A percentile compares a stretch with the other conserved stretches of the same genome.
These are phyloP conservation scores for Jacaranda copaia DNA, from an alignment of 257 asterid genomes.

Conservation along the genomic window DNA sequence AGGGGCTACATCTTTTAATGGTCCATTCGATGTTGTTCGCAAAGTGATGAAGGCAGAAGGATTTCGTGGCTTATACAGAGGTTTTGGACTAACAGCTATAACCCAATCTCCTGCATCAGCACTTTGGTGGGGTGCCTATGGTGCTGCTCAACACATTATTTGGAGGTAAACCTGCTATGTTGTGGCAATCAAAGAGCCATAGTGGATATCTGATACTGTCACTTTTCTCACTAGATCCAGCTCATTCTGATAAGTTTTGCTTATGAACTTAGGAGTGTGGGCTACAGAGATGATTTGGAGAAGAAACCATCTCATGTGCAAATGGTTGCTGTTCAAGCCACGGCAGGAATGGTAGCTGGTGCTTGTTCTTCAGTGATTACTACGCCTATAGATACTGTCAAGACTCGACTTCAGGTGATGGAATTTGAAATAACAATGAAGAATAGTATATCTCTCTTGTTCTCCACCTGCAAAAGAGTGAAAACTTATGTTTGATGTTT, in stretches of 20 bases:
- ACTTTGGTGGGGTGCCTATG: conserved; percentile 98
- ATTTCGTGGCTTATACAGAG: conserved; percentile 82
- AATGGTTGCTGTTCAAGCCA: conserved; percentile 82
- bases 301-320: conserved; percentile 76
- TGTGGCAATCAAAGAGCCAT: conserved; percentile 11
- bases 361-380: conserved; percentile 85
- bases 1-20: conserved; percentile 72
- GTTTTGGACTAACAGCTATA: conserved; percentile 82
- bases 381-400: conserved; percentile 85
- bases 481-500: conserved; percentile 1
- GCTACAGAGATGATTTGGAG: conserved; percentile 61
- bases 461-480: neutral
- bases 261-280: conserved; percentile 60
- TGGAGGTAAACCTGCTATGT: conserved; percentile 68
- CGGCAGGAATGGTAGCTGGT: conserved; percentile 89
- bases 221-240: neutral
- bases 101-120: conserved; percentile 93
- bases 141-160: conserved; percentile 77
- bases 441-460: neutral
- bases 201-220: neutral
- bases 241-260: conserved; percentile 2
- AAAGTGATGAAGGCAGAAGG: conserved; percentile 82
- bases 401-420: conserved; percentile 88
- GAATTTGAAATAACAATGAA: neutral
- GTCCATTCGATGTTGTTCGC: conserved; percentile 71